phyloP scores from a whole-genome alignment of 768 basidiomycete species.

The Inosperma sp. region DNA sequence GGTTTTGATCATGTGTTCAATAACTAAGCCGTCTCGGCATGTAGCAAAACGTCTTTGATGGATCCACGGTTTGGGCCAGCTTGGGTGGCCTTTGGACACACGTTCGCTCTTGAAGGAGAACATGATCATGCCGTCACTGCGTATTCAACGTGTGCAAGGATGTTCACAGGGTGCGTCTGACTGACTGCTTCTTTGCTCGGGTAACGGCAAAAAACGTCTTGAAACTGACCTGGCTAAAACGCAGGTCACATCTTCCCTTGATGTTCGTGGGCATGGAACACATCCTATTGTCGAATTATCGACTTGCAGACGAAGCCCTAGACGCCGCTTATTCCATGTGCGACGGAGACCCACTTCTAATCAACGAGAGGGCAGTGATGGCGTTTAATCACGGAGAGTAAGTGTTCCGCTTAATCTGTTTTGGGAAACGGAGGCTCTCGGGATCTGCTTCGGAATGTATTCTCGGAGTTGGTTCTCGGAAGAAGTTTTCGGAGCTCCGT shows the following conservation, averaged over 20 bases:
- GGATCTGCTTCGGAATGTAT: too few relatives aligned
- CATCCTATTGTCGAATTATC: constrained; percentile 78
- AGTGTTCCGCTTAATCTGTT: constrained; percentile 20
- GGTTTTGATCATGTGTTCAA: not conserved
- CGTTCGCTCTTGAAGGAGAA: constrained; percentile 94
- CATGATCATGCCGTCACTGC: constrained; percentile 98
- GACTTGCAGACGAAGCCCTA: constrained; percentile 84
- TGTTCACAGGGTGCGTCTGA: constrained; percentile 80
- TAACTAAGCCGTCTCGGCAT: constrained; percentile 9
- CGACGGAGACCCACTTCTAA: constrained; percentile 79
- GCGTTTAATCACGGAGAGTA: constrained; percentile 83
- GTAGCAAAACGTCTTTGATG: constrained; percentile 92
- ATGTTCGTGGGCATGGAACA: constrained; percentile 99
- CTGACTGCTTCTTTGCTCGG: not conserved
- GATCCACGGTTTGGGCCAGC: constrained; percentile 95
- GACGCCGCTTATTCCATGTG: constrained; percentile 78
- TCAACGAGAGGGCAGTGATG: constrained; percentile 93
- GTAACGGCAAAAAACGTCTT: constrained; percentile 1
- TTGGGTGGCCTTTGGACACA: constrained; percentile 97
- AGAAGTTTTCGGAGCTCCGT: too few relatives aligned
- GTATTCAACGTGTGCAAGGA: constrained; percentile 92
- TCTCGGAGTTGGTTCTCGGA: too few relatives aligned
- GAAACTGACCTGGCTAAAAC: not conserved
- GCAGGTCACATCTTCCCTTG: constrained; percentile 89
- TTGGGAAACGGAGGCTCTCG: not conserved